These are phyloP conservation scores for Fusarium coffeatum DNA, from an alignment of 2,329 filamentous ascomycete genomes.

Conservation along the genomic window DNA sequence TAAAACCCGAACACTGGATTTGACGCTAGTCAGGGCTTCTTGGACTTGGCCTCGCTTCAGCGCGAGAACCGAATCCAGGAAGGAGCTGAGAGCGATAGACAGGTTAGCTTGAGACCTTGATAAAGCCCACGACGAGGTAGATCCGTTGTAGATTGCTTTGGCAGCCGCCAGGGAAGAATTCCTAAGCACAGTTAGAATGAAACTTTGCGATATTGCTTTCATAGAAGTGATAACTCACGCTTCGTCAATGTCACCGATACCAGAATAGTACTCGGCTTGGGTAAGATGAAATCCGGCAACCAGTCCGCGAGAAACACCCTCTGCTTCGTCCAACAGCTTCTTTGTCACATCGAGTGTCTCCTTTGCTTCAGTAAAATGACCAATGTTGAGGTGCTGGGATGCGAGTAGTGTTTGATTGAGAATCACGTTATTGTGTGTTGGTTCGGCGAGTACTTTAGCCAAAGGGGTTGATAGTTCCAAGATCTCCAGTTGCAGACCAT, in stretches of 20 bases:
- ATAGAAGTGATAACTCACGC: slow-evolving; percentile 55
- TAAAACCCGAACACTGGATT: slow-evolving; percentile 66
- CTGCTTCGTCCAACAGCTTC: slow-evolving; percentile 55
- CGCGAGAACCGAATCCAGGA: slow-evolving; percentile 73
- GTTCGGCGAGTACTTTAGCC: slow-evolving; percentile 52
- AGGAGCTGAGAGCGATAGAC: slow-evolving; percentile 51
- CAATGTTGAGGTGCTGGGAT: slow-evolving; percentile 65
- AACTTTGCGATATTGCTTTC: not conserved
- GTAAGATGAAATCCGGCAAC: slow-evolving; percentile 72
- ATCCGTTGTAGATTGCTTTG: slow-evolving; percentile 51
- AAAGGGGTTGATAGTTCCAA: slow-evolving; percentile 60
- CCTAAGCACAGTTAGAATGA: slow-evolving; percentile 38
- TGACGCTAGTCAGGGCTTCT: slow-evolving; percentile 67
- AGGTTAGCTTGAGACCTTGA: slow-evolving; percentile 51
- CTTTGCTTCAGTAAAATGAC: slow-evolving; percentile 63
- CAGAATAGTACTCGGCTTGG: slow-evolving; percentile 79
- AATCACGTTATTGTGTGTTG: slow-evolving; percentile 56
- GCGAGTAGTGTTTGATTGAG: slow-evolving; percentile 61
- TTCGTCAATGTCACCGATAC: slow-evolving; percentile 73
- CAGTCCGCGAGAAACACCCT: slow-evolving; percentile 54
- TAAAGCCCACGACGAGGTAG: slow-evolving; percentile 50
- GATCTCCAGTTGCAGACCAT: slow-evolving; percentile 58
- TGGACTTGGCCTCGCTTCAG: slow-evolving; percentile 71
- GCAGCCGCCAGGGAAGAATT: slow-evolving; percentile 53
- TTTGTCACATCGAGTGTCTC: slow-evolving; percentile 69